These are phyloP conservation scores for Trichocomaceae sp. DNA, from an alignment of 2,329 filamentous ascomycete species.

Conservation along the genomic window DNA sequence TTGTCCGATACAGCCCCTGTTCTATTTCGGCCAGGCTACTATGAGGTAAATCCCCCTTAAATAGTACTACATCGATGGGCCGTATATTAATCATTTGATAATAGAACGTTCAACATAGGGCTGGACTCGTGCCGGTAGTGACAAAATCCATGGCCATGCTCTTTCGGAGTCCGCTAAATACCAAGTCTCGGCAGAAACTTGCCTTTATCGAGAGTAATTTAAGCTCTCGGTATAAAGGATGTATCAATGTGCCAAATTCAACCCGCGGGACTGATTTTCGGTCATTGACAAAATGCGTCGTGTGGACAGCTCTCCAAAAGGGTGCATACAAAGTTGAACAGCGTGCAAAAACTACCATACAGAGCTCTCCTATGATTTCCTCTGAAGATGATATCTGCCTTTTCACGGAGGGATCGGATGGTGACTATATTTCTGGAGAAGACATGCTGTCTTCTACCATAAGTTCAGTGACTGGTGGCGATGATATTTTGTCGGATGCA, in stretches of 20 bases:
- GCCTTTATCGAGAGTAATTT: slow-evolving; percentile 7
- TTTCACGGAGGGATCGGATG: neutral
- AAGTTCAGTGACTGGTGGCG: neutral
- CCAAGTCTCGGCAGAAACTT: slow-evolving; percentile 15
- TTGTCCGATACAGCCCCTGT: slow-evolving; percentile 7
- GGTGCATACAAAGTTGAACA: slow-evolving; percentile 18
- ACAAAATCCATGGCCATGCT: slow-evolving; percentile 30
- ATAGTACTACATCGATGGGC: neutral
- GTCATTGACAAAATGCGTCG: slow-evolving; percentile 21
- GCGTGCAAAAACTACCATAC: slow-evolving; percentile 1
- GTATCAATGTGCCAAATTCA: neutral
- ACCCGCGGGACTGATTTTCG: slow-evolving; percentile 6
- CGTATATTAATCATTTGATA: neutral
- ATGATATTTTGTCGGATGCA: neutral
- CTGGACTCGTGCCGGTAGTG: slow-evolving; percentile 28
- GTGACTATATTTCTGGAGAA: neutral
- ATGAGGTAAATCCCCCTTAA: slow-evolving; percentile 19
- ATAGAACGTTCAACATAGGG: slow-evolving; percentile 32
- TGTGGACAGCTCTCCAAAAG: slow-evolving; percentile 30
- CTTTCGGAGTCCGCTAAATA: slow-evolving; percentile 19
- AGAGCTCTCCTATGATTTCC: neutral
- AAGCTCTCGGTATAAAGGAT: neutral
- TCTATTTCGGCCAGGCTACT: slow-evolving; percentile 19
- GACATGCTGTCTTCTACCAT: neutral
- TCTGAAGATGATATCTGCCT: neutral